Evolutionary conservation across 306 rosid genomes (phyloP).

Genomic region (Elaeagnus macrophylla): DNA sequence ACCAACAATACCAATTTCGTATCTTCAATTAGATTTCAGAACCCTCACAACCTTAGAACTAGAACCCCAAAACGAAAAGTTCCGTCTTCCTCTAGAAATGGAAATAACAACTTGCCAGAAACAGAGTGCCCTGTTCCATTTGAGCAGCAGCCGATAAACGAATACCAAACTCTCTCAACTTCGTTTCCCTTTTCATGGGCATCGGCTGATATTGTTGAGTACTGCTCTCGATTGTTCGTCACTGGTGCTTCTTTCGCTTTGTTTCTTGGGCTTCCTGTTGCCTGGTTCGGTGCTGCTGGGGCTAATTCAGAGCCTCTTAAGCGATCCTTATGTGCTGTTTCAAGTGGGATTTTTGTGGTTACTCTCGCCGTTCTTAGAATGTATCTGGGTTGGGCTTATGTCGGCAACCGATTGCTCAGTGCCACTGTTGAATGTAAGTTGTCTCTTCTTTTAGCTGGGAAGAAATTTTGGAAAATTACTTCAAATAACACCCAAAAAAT

Average conservation of each 20-base stretch:
- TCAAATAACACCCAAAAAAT: too few species aligned
- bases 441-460: background rate
- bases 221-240: slow-evolving; percentile 46
- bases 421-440: slow-evolving; percentile 87
- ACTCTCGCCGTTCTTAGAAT: slow-evolving; percentile 74
- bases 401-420: slow-evolving; percentile 87
- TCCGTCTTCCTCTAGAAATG: slow-evolving; percentile 29
- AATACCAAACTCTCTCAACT: slow-evolving; percentile 61
- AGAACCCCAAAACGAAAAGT: background rate
- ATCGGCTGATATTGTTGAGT: slow-evolving; percentile 54
- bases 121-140: slow-evolving; percentile 77
- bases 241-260: slow-evolving; percentile 66
- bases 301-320: slow-evolving; percentile 58
- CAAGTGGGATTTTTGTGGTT: slow-evolving; percentile 60
- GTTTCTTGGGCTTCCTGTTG: slow-evolving; percentile 71
- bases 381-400: slow-evolving; percentile 97
- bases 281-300: slow-evolving; percentile 68
- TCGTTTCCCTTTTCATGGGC: slow-evolving; percentile 94
- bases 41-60: slow-evolving; percentile 7
- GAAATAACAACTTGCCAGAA: slow-evolving; percentile 41
- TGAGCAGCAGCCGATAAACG: slow-evolving; percentile 80
- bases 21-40: background rate
- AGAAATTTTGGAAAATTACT: too few species aligned
- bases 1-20: slow-evolving; percentile 5
- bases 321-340: slow-evolving; percentile 46